These are phyloP conservation scores for Panicum virgatum DNA, from an alignment of 202 grass and related monocot species.

Conservation along the genomic window DNA sequence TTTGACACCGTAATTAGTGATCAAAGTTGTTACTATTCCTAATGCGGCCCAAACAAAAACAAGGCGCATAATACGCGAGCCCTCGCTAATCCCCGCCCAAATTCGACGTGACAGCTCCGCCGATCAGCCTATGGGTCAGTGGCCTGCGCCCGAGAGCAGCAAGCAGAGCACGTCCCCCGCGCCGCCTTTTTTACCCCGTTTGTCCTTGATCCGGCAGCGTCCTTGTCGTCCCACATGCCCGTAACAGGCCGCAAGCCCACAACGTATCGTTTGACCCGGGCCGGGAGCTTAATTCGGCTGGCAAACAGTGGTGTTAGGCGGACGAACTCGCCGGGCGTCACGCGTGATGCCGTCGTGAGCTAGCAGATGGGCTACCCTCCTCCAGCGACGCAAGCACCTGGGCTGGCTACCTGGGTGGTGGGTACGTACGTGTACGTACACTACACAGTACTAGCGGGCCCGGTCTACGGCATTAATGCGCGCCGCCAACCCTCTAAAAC, in stretches of 20 bases:
- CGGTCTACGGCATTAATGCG: not conserved
- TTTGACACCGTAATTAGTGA: too few species aligned
- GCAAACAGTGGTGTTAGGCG: not conserved
- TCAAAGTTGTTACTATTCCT: too few species aligned
- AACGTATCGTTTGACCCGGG: not conserved
- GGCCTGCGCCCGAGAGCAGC: conserved; percentile 17
- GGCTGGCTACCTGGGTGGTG: not conserved
- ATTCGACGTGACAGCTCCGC: conserved; percentile 36
- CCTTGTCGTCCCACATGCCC: conserved; percentile 33
- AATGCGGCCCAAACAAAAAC: too few species aligned
- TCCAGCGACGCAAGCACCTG: not conserved
- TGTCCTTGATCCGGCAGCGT: not conserved
- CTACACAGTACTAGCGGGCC: not conserved
- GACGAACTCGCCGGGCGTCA: not conserved
- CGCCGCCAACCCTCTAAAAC: not conserved
- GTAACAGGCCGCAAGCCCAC: conserved; percentile 8
- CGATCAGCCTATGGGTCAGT: conserved; percentile 6
- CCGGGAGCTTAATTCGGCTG: conserved; percentile 22
- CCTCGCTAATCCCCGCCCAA: conserved; percentile 13
- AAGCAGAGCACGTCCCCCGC: not conserved
- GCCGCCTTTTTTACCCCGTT: conserved; percentile 21
- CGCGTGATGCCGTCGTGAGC: not conserved
- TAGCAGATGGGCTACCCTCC: not conserved
- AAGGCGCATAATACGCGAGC: conserved; percentile 22
- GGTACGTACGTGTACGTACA: not conserved